Conservation (phyloP, 2,329 filamentous ascomycete species). For the Colletotrichum noveboracense region DNA sequence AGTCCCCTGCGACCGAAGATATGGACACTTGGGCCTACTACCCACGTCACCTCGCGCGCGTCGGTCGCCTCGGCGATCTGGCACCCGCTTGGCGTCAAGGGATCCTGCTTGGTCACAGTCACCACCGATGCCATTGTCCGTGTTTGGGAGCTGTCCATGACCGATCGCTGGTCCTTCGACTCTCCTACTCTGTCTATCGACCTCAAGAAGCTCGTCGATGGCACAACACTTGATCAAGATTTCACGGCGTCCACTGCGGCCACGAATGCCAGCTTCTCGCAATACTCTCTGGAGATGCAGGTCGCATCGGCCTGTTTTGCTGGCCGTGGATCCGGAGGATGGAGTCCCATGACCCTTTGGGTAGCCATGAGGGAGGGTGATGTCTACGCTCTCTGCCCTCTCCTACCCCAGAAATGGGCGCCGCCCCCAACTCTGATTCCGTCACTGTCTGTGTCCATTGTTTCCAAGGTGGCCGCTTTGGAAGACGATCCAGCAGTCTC, state of each 20-base stretch:
- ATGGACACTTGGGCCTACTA: conserved; percentile 90
- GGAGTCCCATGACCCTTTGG: conserved; percentile 97
- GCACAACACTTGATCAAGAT: conserved; percentile 80
- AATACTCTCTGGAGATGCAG: conserved; percentile 91
- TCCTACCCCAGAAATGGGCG: conserved; percentile 87
- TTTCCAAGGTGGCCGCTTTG: conserved; percentile 71
- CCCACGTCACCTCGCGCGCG: conserved; percentile 85
- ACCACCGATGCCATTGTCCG: conserved; percentile 88
- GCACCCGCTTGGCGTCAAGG: conserved; percentile 89
- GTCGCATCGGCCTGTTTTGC: conserved; percentile 87
- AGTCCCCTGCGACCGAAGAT: conserved; percentile 80
- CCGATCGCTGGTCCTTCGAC: conserved; percentile 87
- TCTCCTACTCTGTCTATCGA: conserved; percentile 84
- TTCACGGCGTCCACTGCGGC: conserved; percentile 77
- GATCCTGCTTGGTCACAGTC: conserved; percentile 83
- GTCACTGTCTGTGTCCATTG: conserved; percentile 81
- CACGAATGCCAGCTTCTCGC: conserved; percentile 82
- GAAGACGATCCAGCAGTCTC: conserved; percentile 64
- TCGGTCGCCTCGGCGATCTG: conserved; percentile 83
- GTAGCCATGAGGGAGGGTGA: conserved; percentile 94
- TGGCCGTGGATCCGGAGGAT: conserved; percentile 72
- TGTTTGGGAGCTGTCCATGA: conserved; percentile 87
- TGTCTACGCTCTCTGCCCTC: conserved; percentile 89
- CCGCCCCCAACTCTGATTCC: conserved; percentile 78
- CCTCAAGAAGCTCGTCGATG: conserved; percentile 86